Base-by-base conservation (phyloP, 305 asterid species). In the Fraxinus nigra region DNA sequence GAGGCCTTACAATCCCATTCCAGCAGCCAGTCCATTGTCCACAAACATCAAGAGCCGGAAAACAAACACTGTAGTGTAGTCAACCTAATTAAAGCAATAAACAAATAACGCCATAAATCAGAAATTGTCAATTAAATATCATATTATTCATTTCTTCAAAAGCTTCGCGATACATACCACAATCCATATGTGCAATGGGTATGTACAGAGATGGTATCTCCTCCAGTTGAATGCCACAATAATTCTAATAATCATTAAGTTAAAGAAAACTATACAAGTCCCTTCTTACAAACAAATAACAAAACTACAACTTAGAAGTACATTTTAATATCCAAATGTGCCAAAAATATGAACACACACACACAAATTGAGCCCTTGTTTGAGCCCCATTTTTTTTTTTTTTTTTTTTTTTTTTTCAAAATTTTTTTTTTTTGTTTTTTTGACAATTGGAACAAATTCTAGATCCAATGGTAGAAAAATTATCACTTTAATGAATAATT, bases 41-140 rank as follows among this genome's bases (percentile, higher is more conserved):
- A 93, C 92, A 86, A 95, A 94, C 99, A 95, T 95, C 93, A 95
- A 88, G 76, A 94, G 91, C 88, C 99, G 96, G 87, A 95, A 93
- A 79, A 94, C 78, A 78, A 95, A 95, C 81, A 95, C 98, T 0
- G 92, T 56, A 0, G 93, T 90, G 80, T 95, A 95, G 86, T 94
- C 99, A 79, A 92, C 99, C 99, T 95, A 85, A 54, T 76, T 40
- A 65, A 80, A 34, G 63, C 24, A 32, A 73, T 77, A 79, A 10
- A 51, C 10, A 79, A 78, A 46, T 65, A 18, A 67, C 9, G 54
- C 22, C 32, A 26, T 78, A 84, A n/a, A 7, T 77, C 33, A 65
- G 33, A 65, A 80, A 28, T 4, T 30, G 75, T 43, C 65, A 33
- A 65, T 83, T 43, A 65, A 65, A 76, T 38, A 51, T 24, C n/a